Evolutionary conservation across 75 land plant genomes (phyloP).

Genomic region (Picea sitchensis): DNA sequence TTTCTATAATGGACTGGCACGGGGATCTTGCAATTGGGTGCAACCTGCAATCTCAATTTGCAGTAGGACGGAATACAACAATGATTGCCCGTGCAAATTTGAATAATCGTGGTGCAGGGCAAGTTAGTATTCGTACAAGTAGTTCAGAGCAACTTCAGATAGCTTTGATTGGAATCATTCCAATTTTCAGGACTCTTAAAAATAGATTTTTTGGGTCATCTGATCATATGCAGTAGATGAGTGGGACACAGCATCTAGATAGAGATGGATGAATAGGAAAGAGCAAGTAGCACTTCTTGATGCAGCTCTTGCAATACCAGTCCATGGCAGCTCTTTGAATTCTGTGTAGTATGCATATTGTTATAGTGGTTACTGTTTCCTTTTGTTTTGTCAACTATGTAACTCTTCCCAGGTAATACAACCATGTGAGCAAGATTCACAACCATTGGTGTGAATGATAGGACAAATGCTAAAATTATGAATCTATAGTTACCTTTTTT

Average conservation of each 20-base stretch:
- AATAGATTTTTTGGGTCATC: constrained; percentile 15
- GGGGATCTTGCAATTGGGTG: constrained; percentile 93
- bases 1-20: constrained; percentile 88
- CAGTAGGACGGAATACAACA: constrained; percentile 61
- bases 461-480: not conserved
- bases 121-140: constrained; percentile 72
- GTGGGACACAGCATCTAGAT: not conserved
- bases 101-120: constrained; percentile 86
- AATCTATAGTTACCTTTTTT: not conserved
- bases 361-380: not conserved
- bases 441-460: not conserved
- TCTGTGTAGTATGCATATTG: not conserved
- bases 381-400: not conserved
- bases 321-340: not conserved
- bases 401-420: not conserved
- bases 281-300: not conserved
- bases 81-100: constrained; percentile 65
- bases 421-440: not conserved
- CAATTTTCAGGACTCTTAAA: constrained; percentile 28
- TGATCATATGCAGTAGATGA: not conserved
- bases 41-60: constrained; percentile 74
- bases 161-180: constrained; percentile 74
- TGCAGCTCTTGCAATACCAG: not conserved
- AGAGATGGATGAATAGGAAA: not conserved
- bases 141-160: constrained; percentile 86